Base-by-base conservation (phyloP, 306 rosid species). In the Rosa chinensis region DNA sequence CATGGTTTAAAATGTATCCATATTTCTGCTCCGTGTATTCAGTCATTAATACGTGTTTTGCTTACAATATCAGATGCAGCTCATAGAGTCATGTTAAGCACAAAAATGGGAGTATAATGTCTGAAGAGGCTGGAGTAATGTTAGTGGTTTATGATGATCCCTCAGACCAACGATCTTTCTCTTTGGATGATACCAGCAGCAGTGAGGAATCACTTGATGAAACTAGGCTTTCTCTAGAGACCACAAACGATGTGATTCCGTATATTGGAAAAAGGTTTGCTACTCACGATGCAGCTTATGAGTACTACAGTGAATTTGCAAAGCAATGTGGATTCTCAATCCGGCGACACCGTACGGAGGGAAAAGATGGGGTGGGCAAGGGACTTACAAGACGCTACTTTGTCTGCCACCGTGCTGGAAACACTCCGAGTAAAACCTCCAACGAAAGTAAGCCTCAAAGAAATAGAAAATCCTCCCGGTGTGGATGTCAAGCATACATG, bases 391-490 rank as follows among this genome's bases (percentile, higher is more conserved):
- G 98, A 28, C 97, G 97, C 75, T 92, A 92, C 93, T 94, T 94
- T 80, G 97, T 94, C 45, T 92, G 98, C 69, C 98, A 94, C 82
- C 96, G 97, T 62, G 98, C 98, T 77, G 98, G 98, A 8, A 94
- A 90, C 74, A 94, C 97, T 70, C 98, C 98, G 77, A 84, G 76
- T 48, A 94, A 94, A 83, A 77, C 83, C 39, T 86, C 93, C 23
- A 87, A 64, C 10, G 89, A 94, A 68, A 92, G 86, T 78, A 94
- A 94, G 82, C 97, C 98, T 73, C 97, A 92, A 84, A 89, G 98
- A 72, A 94, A 94, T 56, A 78, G 97, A 77, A 94, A 94, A 79
- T 94, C 98, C 73, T 94, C 97, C n/a, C 84, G 97, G 1, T 94
- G 98, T 79, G 97, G 97, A 71, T 94, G 98, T 74, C 97, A 89